Base-by-base conservation (phyloP, 2,329 filamentous ascomycete species). In the Fusarium verrucosum region DNA sequence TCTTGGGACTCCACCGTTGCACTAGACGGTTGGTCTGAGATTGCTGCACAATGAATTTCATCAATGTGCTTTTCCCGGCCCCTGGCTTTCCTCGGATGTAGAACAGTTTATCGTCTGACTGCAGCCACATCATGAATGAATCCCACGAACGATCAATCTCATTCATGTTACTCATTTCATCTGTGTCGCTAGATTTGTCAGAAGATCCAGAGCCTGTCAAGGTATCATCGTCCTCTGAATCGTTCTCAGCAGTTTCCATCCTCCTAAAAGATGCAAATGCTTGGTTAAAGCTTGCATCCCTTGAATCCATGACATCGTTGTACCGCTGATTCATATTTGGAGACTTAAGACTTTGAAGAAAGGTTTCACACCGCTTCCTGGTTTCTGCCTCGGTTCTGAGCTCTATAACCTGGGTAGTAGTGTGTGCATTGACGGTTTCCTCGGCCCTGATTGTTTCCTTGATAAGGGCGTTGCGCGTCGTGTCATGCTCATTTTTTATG, bases 401-500 rank as follows among this genome's bases (percentile, higher is more conserved):
- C 1, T 33, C 16, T 3, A 22, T 0, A 0, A 52, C 1, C 23
- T 28, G 26, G 2, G 1, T 7, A 2, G 49, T 5, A 0, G n/a
- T 38, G 1, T 38, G 32, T 0, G 3, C 9, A 0, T 51, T 35
- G 1, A 54, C 13, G 0, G 22, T 13, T 2, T 0, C 19, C 19
- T 35, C 14, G 0, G 1, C 3, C 1, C 11, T n/a, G 0, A 10
- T 1, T 0, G 5, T 1, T 23, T 51, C 45, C 0, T n/a, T 11
- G 2, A 7, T 10, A 0, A 51, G 0, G 0, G 0, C 1, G 0
- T 0, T 1, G 0, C 51, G 45, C 0, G 28, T 54, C 13, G 2
- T 0, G 4, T 2, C 1, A 0, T 54, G 36, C 11, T 54, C 45
- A 2, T 3, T 7, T 13, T 1, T 7, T 1, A 52, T 1, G 4